Percentiles rank a stretch among this genome's conserved stretches.
phyloP scores from a whole-genome alignment of 148 eudicot genomes.

The Diospyros lotus region DNA sequence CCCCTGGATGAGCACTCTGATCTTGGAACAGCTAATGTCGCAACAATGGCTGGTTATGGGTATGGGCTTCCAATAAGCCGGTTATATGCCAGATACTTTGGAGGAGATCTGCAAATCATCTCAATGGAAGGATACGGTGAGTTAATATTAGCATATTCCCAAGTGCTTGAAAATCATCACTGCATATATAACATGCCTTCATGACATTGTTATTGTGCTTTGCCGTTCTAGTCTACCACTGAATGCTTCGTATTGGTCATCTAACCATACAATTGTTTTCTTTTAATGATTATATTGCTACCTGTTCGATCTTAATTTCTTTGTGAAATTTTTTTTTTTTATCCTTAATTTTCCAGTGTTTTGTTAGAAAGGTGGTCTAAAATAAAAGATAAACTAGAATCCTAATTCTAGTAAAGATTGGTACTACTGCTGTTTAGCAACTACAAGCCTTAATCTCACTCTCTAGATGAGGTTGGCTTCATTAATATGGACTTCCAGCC shows the following conservation, averaged over 20 bases:
- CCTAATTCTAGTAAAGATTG: neutral
- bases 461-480: no score
- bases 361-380: neutral
- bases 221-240: no score
- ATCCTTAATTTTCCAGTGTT: neutral
- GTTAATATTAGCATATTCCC: conserved; percentile 2
- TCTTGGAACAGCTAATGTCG: conserved; percentile 48
- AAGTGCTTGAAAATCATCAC: neutral
- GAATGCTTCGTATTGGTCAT: no score
- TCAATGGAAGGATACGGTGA: conserved; percentile 99
- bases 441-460: no score
- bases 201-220: no score
- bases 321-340: neutral
- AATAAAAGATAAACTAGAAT: neutral
- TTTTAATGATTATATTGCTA: no score
- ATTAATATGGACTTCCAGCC: no score
- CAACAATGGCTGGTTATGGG: conserved; percentile 96
- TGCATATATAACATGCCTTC: neutral
- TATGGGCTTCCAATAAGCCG: conserved; percentile 94
- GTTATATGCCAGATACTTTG: conserved; percentile 89
- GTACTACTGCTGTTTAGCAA: no score
- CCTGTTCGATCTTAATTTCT: no score
- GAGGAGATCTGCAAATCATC: conserved; percentile 91
- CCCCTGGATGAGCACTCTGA: conserved; percentile 57
- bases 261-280: no score